A percentile compares a stretch with the other conserved stretches of the same genome.
phyloP scores from a whole-genome alignment of 2,329 filamentous ascomycete genomes.

The Pseudocercospora fijiensis region DNA sequence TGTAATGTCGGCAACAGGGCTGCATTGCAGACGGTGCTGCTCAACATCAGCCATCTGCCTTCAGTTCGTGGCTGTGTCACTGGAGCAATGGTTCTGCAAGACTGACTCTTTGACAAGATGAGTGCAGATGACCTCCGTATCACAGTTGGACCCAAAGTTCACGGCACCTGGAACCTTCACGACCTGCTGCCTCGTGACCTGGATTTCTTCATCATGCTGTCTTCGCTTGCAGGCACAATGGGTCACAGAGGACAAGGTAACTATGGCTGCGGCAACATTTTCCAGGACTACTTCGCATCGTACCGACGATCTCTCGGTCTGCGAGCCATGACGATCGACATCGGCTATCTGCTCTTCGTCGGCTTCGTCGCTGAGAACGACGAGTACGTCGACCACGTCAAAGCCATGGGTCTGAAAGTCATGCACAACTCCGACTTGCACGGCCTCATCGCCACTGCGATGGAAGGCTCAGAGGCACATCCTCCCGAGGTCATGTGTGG shows the following conservation, averaged over 20 bases:
- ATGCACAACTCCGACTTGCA: conserved; percentile 19
- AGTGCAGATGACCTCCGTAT: conserved; percentile 19
- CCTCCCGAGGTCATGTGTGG: conserved; percentile 13
- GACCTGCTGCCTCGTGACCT: conserved; percentile 22
- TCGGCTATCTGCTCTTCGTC: conserved; percentile 36
- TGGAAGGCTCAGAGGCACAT: conserved; percentile 9
- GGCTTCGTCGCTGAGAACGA: conserved; percentile 29
- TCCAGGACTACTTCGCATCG: conserved; percentile 30
- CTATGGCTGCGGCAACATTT: conserved; percentile 43
- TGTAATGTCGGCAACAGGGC: conserved; percentile 15
- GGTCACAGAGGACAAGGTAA: conserved; percentile 43
- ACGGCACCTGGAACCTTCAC: conserved; percentile 34
- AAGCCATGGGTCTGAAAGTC: conserved; percentile 17
- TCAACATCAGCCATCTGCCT: conserved; percentile 24
- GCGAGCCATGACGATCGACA: conserved; percentile 30
- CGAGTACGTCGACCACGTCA: conserved; percentile 15
- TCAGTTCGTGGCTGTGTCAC: conserved; percentile 47
- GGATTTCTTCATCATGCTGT: conserved; percentile 38
- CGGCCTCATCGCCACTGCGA: conserved; percentile 13
- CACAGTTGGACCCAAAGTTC: conserved; percentile 30
- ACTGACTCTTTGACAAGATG: conserved; percentile 29
- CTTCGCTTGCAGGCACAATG: conserved; percentile 27
- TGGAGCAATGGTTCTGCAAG: conserved; percentile 38
- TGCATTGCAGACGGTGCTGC: conserved; percentile 25
- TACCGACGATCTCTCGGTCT: conserved; percentile 33